A percentile compares a stretch with the other conserved stretches of the same genome.
phyloP scores from a whole-genome alignment of 441 rosid species.

The Hura crepitans region DNA sequence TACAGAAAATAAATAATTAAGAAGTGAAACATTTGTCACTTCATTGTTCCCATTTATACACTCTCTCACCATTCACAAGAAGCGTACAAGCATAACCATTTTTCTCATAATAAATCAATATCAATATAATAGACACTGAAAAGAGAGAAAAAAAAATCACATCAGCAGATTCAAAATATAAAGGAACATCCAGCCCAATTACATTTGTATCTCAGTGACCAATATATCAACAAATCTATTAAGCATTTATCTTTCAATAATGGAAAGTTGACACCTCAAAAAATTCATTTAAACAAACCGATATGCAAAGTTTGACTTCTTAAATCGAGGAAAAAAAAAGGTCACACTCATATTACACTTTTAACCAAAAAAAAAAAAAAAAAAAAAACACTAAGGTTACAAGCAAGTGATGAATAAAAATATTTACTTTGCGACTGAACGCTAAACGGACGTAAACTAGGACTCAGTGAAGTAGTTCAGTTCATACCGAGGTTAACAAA shows the following conservation, averaged over 20 bases:
- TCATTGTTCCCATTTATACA: neutral
- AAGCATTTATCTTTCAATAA: neutral
- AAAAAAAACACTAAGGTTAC: too few relatives aligned
- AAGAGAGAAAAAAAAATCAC: neutral
- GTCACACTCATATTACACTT: neutral
- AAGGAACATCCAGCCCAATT: neutral
- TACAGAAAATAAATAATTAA: neutral
- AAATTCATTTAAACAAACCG: neutral
- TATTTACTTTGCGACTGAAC: neutral
- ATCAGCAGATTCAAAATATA: neutral
- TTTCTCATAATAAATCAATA: conserved; percentile 1
- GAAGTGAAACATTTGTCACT: neutral
- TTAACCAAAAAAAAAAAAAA: neutral
- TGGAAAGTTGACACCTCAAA: neutral
- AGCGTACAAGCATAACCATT: neutral
- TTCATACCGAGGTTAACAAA: conserved; percentile 73
- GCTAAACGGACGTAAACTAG: neutral
- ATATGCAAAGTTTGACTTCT: neutral
- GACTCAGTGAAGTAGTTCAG: neutral
- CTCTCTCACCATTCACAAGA: neutral
- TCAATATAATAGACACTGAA: neutral
- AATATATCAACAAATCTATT: too few relatives aligned
- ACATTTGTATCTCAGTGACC: neutral
- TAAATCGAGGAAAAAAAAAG: neutral
- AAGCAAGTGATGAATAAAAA: too few relatives aligned